Evolutionary conservation across 805 yeast genomes (phyloP), one percentile per base, ranked within the genome.

Genomic region (Suhomyces kilbournensis): DNA sequence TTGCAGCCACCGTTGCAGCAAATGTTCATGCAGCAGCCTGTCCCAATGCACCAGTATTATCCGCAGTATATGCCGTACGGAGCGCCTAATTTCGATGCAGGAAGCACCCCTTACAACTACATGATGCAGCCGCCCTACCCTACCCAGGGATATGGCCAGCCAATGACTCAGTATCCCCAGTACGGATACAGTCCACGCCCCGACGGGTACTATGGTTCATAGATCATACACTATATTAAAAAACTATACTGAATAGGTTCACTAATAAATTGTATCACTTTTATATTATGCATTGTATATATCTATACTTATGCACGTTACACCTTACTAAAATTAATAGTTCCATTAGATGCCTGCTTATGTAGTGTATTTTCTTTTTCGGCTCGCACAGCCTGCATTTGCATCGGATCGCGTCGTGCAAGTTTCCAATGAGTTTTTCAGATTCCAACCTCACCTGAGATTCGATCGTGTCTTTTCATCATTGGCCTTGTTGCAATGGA

Each of bases 91-190:
- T 30, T 46, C 15, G 52, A 49, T n/a, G 52, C 44, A 9, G 52
- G 52, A 15, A 49, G 52, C 30, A 49, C 52, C 6, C 52, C 52
- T 5, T 49, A 25, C 26, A 43, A 43, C 42, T 44, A 49, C 45
- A 32, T 44, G 14, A 35, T 44, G 5, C 48, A 46, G 26, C 43
- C 44, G 10, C 32, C 22, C 15, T 46, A n/a, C 12, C 19, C 26
- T 23, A 38, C 48, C 12, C 30, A 23, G 19, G 48, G n/a, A 26
- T 30, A 45, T 15, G 12, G 20, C 7, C 47, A 32, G 22, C 19
- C 30, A 8, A 23, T 26, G 32, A 3, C 25, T 7, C 38, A n/a
- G 42, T 38, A 17, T 19, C 42, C 42, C 9, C 42, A 15, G 42
- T 38, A 38, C 9, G 42, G 42, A 19, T 38, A 32, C 17, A 32